Evolutionary conservation across 2,329 filamentous ascomycete species (phyloP), one percentile per base, ranked within the genome.

Genomic region (Sclerotinia glacialis): DNA sequence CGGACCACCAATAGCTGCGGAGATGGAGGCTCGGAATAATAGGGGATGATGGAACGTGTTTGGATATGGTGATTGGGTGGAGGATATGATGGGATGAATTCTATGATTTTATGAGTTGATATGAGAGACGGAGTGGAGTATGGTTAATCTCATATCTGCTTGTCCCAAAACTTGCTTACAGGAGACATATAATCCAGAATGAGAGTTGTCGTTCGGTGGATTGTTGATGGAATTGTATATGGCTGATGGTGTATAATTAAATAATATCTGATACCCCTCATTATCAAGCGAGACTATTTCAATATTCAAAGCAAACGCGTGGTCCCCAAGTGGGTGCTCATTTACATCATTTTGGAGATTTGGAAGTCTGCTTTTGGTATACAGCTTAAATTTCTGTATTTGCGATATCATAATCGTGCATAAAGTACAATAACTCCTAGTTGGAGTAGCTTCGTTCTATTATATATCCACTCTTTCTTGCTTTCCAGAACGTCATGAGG

Each of bases 261-360:
- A 49, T 49, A 18, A 40, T 26, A 49, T 61, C 49, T 37, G 44
- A 49, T 61, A 37, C 28, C 58, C 44, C 58, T 37, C 42, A 34
- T 47, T 34, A 26, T 16, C 42, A 6, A 23, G 7, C 28, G 21
- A 47, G 4, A 16, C 23, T 21, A 14, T 47, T 14, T n/a, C 16
- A 11, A 12, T 40, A 23, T 23, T 18, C 18, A 5, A 61, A 37
- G 58, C 58, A 3, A 4, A 21, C 40, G 7, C 6, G 0, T 61
- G 16, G 14, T 26, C 2, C 18, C 58, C 58, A 6, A 49, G 58
- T 26, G 44, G 44, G 9, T 37, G 31, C 58, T 34, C n/a, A 12
- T 40, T 56, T 3, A 42, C 0, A 26, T 26, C 5, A 37, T 34
- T 42, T n/a, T 47, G 6, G 16, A 40, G 14, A 60, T n/a, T 3